Evolutionary conservation across 805 yeast genomes (phyloP).

Genomic region (Ogataea pilisensis): DNA sequence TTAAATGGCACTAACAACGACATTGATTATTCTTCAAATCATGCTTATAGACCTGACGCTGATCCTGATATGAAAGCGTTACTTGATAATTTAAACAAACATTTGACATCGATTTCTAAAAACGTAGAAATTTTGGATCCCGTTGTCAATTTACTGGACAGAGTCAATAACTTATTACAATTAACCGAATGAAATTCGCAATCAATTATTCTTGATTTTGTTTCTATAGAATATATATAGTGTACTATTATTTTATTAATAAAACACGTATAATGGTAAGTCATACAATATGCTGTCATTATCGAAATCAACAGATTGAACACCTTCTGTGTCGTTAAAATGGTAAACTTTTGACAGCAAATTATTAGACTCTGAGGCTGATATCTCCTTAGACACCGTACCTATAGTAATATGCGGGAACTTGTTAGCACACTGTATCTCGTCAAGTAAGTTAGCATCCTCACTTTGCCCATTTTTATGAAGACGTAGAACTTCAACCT

Average conservation of each 20-base stretch:
- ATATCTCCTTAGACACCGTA: slow-evolving; percentile 38
- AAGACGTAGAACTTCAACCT: slow-evolving; percentile 35
- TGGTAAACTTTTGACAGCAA: slow-evolving; percentile 26
- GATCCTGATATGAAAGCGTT: slow-evolving; percentile 13
- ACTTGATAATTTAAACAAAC: slow-evolving; percentile 9
- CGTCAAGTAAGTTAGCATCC: slow-evolving; percentile 7
- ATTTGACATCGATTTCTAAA: slow-evolving; percentile 11
- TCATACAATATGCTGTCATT: slow-evolving; percentile 6
- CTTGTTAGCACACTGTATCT: slow-evolving; percentile 34
- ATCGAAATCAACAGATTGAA: slow-evolving; percentile 8
- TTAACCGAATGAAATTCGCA: slow-evolving; percentile 1
- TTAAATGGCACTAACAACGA: not conserved
- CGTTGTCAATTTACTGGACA: slow-evolving; percentile 12
- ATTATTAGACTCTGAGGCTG: slow-evolving; percentile 51
- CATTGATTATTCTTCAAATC: slow-evolving; percentile 10
- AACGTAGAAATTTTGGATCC: slow-evolving; percentile 17
- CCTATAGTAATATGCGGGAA: slow-evolving; percentile 75
- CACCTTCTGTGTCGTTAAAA: slow-evolving; percentile 11
- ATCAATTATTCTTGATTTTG: too few relatives aligned
- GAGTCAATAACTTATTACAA: slow-evolving; percentile 18
- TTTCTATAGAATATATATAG: not conserved
- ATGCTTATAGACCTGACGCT: not conserved
- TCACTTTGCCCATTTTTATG: slow-evolving; percentile 4
- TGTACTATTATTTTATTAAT: too few relatives aligned
- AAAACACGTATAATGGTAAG: slow-evolving; percentile 22